A percentile compares a stretch with the other conserved stretches of the same genome.
These are phyloP conservation scores for Liriodendron chinense DNA, from an alignment of 164 flowering plant species.

Conservation along the genomic window DNA sequence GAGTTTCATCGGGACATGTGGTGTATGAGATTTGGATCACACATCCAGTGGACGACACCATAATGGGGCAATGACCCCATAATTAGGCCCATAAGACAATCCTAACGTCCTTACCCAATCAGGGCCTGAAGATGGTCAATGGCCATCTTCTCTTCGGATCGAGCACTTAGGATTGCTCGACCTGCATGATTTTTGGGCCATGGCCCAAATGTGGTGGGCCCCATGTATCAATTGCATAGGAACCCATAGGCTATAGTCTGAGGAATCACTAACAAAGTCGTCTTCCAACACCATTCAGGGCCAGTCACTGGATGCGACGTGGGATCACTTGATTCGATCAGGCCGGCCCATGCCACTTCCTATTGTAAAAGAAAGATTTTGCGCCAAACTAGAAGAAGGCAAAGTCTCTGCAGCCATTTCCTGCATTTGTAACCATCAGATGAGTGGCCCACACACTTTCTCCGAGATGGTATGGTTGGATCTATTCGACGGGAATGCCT, in stretches of 20 bases:
- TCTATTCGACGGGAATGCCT: slow-evolving; percentile 39
- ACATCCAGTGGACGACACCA: too few species aligned
- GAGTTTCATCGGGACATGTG: too few species aligned
- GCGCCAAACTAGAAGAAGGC: slow-evolving; percentile 48
- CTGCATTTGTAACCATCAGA: slow-evolving; percentile 27
- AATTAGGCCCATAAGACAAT: too few species aligned
- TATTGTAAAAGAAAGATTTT: slow-evolving; percentile 65
- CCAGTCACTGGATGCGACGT: slow-evolving; percentile 62
- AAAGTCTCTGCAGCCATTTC: slow-evolving; percentile 52
- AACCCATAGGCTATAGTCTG: not conserved
- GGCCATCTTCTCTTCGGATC: not conserved
- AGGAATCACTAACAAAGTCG: slow-evolving; percentile 3
- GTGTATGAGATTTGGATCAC: too few species aligned
- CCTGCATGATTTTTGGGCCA: not conserved
- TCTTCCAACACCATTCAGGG: slow-evolving; percentile 34
- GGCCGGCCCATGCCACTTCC: slow-evolving; percentile 48
- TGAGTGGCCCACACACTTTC: slow-evolving; percentile 28
- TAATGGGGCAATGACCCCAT: too few species aligned
- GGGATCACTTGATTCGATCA: slow-evolving; percentile 52
- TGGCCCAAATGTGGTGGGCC: not conserved
- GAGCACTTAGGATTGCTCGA: not conserved
- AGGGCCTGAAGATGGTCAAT: too few species aligned
- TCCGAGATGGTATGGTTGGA: slow-evolving; percentile 62
- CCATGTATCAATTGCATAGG: not conserved
- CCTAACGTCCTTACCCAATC: too few species aligned